Evolutionary conservation across 345 rosid species (phyloP), one percentile per base, ranked within the genome.

Genomic region (Euphorbia lathyris): DNA sequence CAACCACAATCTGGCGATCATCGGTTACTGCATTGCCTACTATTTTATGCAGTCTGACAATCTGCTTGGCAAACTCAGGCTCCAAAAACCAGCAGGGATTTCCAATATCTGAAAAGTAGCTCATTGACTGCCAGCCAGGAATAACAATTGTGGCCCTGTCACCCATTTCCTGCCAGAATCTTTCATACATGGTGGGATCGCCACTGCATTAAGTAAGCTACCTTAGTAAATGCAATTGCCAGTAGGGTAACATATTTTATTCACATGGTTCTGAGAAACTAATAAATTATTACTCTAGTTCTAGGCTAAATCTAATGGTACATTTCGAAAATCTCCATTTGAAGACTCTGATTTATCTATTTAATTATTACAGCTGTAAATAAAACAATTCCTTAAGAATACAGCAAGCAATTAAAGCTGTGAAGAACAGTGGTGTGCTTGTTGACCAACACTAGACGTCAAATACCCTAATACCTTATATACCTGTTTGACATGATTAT

Each of bases 11-110:
- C 74, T 83, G 68, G 6, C 85, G 86, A 43, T 76, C 86, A 52
- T 82, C 73, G 0, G 98, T 90, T 67, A 85, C 81, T 3, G 97
- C 97, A 77, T 94, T 92, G 7, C 95, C 97, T 9, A 94, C 98
- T 25, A 88, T 66, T 23, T 63, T 72, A 67, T 94, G 98, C 27
- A 94, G 78, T 72, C 93, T 79, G 14, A 80, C 72, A 22, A 94
- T 78, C 79, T 94, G 84, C 45, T 75, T 72, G 1, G 85, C 85
- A 68, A 94, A 85, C 45, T 87, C 87, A 10, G 93, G 92, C 68
- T 89, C 97, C 77, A 94, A 76, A 76, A 91, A 94, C 98, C 97
- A 94, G 86, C 98, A 94, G 4, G 86, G 75, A 65, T 82, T 82
- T 25, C 71, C 69, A 22, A 76, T 63, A 70, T 91, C 96, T 1